Conservation (phyloP, 805 yeast species). For the Grigorovia yakushimaensis region DNA sequence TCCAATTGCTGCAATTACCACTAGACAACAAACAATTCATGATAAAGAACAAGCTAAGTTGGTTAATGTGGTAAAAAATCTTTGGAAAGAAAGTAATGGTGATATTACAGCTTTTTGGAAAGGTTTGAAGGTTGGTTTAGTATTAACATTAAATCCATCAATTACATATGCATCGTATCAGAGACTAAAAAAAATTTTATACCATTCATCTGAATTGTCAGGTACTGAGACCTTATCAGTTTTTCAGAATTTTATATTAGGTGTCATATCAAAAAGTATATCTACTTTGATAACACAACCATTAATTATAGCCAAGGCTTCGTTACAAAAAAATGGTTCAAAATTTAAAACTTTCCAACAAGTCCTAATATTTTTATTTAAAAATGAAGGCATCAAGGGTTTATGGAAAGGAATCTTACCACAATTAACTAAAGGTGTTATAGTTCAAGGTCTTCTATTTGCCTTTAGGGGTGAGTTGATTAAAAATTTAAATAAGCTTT, state of each 20-base stretch:
- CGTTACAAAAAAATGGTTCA: conserved; percentile 50
- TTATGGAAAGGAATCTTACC: conserved; percentile 77
- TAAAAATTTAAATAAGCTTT: conserved; percentile 11
- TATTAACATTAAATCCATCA: conserved; percentile 73
- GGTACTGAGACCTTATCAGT: conserved; percentile 36
- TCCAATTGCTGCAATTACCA: conserved; percentile 71
- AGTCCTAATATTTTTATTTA: conserved; percentile 50
- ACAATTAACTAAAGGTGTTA: conserved; percentile 68
- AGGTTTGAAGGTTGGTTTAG: conserved; percentile 71
- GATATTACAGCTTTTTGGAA: conserved; percentile 72
- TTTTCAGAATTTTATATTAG: conserved; percentile 56
- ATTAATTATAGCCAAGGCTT: conserved; percentile 71
- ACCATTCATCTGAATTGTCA: conserved; percentile 18
- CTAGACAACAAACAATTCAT: conserved; percentile 50
- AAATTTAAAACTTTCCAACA: conserved; percentile 50
- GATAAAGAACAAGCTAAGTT: conserved; percentile 23
- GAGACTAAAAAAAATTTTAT: conserved; percentile 47
- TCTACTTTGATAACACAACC: conserved; percentile 82
- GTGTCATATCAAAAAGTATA: conserved; percentile 70
- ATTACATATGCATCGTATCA: conserved; percentile 79
- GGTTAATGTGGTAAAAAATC: conserved; percentile 30
- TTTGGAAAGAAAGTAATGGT: conserved; percentile 44
- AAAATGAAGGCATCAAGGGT: conserved; percentile 53
- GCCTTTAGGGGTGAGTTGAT: conserved; percentile 67
- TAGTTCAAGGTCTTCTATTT: conserved; percentile 76